Base-by-base conservation (phyloP, 768 basidiomycete species). In the Harrya chromipes region DNA sequence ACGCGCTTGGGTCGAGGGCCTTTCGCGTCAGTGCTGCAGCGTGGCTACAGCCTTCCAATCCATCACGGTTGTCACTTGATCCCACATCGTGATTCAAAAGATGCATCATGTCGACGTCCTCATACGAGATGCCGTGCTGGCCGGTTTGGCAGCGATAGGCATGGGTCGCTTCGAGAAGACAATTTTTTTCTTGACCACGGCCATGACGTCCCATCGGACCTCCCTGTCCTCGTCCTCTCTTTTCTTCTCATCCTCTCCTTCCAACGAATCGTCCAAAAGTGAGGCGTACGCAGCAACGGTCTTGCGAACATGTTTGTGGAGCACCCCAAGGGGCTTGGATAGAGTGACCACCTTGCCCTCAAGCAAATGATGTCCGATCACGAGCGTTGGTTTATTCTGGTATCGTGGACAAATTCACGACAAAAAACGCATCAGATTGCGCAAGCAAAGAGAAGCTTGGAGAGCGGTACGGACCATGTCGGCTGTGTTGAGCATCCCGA, bases 331-430 rank as follows among this genome's bases (percentile, higher is more conserved):
- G 0, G 94, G 92, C 63, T 90, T 94, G 2, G 85, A 70, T 7
- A 97, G 75, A 39, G 69, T 74, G 29, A 81, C 76, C 52, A 95
- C 74, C 63, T 87, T 90, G 46, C 94, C 94, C 62, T 97, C 94
- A 5, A 97, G 81, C 26, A 94, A 74, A 60, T 97, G 92, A 68
- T 94, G 85, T 12, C 94, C 94, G 51, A 97, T 87, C 46, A 76
- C 67, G 6, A 97, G 75, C 3, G 83, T 91, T 4, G 90, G 83
- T 57, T 85, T 89, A 54, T 80, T 84, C 90, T 91, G 46, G 33
- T 33, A 33, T 33, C 33, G 31, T 29, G 26, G n/a, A n/a, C n/a
- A n/a, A n/a, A n/a, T 23, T 23, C 23, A 6, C 23, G 23, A 23
- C 6, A 23, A 23, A 23, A 23, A 23, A 23, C 23, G 23, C 39